Percentiles rank a stretch among this genome's conserved stretches.
phyloP scores from a whole-genome alignment of 2,329 filamentous ascomycete species.

The Aspergillus quadrilineatus region DNA sequence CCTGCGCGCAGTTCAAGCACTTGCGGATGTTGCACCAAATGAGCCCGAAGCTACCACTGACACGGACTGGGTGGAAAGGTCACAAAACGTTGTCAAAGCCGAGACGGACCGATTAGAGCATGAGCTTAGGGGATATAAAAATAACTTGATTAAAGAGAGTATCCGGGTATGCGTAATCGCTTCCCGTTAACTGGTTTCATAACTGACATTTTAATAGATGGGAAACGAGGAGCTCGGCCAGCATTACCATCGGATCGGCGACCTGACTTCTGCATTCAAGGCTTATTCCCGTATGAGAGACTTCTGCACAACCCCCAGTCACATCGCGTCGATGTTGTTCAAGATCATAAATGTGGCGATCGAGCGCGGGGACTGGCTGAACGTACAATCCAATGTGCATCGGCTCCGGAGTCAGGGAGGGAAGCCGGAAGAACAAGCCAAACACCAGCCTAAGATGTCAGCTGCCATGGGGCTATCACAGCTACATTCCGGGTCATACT shows the following conservation, averaged over 20 bases:
- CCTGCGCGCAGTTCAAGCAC: constrained; percentile 63
- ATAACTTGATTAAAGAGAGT: constrained; percentile 96
- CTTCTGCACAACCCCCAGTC: constrained; percentile 78
- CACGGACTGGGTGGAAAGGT: constrained; percentile 70
- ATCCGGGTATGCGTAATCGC: constrained; percentile 65
- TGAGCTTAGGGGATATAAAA: constrained; percentile 90
- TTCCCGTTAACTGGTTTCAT: not conserved
- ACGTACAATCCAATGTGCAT: constrained; percentile 61
- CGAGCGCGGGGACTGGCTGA: constrained; percentile 74
- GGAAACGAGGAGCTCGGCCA: constrained; percentile 88
- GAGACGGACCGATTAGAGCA: constrained; percentile 76
- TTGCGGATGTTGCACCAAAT: constrained; percentile 63
- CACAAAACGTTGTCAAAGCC: constrained; percentile 63
- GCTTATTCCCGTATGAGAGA: constrained; percentile 85
- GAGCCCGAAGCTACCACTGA: constrained; percentile 70
- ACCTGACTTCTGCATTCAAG: constrained; percentile 70
- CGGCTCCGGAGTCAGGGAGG: constrained; percentile 54
- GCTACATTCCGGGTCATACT: constrained; percentile 57
- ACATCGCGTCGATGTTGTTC: constrained; percentile 78
- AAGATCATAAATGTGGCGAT: constrained; percentile 74
- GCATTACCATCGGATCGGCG: constrained; percentile 77
- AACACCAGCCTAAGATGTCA: constrained; percentile 64
- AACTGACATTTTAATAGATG: constrained; percentile 60
- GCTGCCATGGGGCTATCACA: constrained; percentile 62
- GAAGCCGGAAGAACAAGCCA: constrained; percentile 59